Conservation (phyloP, 495 filamentous ascomycete species). For the Penicillium coffeae region DNA sequence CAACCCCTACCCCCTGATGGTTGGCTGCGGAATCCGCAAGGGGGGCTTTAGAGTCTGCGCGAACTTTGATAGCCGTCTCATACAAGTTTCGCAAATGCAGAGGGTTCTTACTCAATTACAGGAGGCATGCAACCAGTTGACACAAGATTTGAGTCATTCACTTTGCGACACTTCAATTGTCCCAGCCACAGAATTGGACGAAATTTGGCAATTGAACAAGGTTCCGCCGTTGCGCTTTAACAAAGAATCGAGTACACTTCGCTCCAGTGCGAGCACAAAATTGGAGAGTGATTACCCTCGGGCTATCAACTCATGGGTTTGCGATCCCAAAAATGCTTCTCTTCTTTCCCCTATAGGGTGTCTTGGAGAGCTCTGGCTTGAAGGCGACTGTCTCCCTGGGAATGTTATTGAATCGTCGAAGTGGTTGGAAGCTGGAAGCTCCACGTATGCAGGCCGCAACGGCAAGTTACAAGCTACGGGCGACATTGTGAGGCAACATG, state of each 20-base stretch:
- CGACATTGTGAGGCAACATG: constrained; percentile 28
- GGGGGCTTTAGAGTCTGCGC: constrained; percentile 56
- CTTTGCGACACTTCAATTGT: constrained; percentile 36
- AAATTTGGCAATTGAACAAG: constrained; percentile 40
- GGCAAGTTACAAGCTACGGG: constrained; percentile 29
- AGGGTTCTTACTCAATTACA: constrained; percentile 42
- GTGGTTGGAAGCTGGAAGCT: constrained; percentile 35
- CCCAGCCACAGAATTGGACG: constrained; percentile 28
- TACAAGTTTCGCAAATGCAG: constrained; percentile 39
- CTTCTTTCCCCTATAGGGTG: constrained; percentile 30
- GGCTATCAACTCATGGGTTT: constrained; percentile 30
- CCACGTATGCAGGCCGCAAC: constrained; percentile 19
- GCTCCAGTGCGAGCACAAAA: constrained; percentile 22
- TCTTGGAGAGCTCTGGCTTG: constrained; percentile 33
- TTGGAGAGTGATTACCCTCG: constrained; percentile 28
- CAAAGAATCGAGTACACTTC: constrained; percentile 19
- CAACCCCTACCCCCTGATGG: constrained; percentile 64
- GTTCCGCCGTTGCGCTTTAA: constrained; percentile 26
- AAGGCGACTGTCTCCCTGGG: constrained; percentile 22
- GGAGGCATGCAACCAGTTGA: constrained; percentile 26
- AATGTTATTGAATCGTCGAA: constrained; percentile 23
- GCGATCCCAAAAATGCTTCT: constrained; percentile 27
- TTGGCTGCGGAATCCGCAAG: constrained; percentile 54
- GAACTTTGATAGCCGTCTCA: constrained; percentile 54
- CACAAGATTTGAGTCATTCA: constrained; percentile 15